Base-by-base conservation (phyloP, 495 filamentous ascomycete species). In the Polyplosphaeria fusca region DNA sequence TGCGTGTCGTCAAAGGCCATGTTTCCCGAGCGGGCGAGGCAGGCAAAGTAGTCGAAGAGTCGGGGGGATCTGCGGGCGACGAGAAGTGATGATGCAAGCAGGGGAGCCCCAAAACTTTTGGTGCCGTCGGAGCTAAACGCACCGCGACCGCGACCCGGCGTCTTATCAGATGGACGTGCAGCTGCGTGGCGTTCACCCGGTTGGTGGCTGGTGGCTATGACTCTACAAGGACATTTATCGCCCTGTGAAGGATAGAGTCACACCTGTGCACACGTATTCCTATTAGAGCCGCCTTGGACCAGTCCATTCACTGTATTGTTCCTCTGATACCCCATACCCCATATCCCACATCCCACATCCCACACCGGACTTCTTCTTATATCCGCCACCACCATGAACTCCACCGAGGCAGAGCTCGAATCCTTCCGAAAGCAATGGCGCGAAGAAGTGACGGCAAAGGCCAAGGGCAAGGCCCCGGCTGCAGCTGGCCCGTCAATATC, bases 381-480 rank as follows among this genome's bases (percentile, higher is more conserved):
- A 52, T 44, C 58, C 55, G 27, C 19, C 67, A 68, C 25, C 58
- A 67, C 59, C n/a, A 86, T 85, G 82, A 74, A 77, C 54, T 77
- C 78, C 67, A 70, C 67, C 37, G 83, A 85, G 72, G 78, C 80
- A 42, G 89, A 93, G 69, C 79, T 95, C 61, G 84, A 91, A 65
- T 79, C 74, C 27, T 95, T 95, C 72, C 86, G 89, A 63, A 77
- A 80, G 63, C 78, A 89, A 76, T 95, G 89, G 89, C 80, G 82
- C 44, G 84, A 87, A 63, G 89, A 95, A 71, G 90, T 95, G 37
- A 75, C 76, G 16, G 81, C 76, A 52, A 78, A 79, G 32, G 24
- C 52, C n/a, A 52, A 68, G 71, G 71, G 14, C 74, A 69, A 45
- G 41, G 49, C 57, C 7, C 39, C 51, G 5, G 25, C 43, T 26